Evolutionary conservation across 2,329 filamentous ascomycete species (phyloP).

Genomic region (Pseudogymnoascus sp.): DNA sequence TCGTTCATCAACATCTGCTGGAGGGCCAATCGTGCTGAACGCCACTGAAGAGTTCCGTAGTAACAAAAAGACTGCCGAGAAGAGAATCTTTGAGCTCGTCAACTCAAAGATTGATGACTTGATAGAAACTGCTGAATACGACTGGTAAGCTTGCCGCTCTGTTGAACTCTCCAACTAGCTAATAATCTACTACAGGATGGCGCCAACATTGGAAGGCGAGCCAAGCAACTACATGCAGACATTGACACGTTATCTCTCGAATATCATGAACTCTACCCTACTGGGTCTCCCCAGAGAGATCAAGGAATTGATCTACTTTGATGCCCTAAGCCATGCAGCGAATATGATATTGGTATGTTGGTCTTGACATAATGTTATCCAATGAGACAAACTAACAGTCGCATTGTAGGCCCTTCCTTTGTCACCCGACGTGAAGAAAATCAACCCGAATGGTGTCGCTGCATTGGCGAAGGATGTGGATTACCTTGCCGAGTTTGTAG

Average conservation of each 20-base stretch:
- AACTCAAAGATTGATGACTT: conserved; percentile 98
- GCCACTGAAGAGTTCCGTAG: conserved; percentile 81
- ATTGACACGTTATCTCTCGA: conserved; percentile 82
- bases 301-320: conserved; percentile 96
- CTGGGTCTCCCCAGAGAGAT: conserved; percentile 91
- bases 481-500: conserved; percentile 80
- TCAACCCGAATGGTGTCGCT: conserved; percentile 78
- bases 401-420: conserved; percentile 35
- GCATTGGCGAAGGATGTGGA: conserved; percentile 76
- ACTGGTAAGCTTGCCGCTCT: conserved; percentile 57
- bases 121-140: conserved; percentile 94
- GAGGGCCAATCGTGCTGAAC: conserved; percentile 68
- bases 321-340: conserved; percentile 84
- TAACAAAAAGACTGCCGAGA: conserved; percentile 93
- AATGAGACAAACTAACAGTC: neutral
- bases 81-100: conserved; percentile 95
- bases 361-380: neutral
- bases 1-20: conserved; percentile 72
- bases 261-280: conserved; percentile 93
- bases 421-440: conserved; percentile 70
- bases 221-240: conserved; percentile 95
- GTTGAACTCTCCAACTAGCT: conserved; percentile 1
- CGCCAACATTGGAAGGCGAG: conserved; percentile 55
- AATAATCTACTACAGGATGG: conserved; percentile 37
- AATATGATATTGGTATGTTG: conserved; percentile 65